phyloP scores from a whole-genome alignment of 352 stramenopile species.

The Thraustochytrium sp. region DNA sequence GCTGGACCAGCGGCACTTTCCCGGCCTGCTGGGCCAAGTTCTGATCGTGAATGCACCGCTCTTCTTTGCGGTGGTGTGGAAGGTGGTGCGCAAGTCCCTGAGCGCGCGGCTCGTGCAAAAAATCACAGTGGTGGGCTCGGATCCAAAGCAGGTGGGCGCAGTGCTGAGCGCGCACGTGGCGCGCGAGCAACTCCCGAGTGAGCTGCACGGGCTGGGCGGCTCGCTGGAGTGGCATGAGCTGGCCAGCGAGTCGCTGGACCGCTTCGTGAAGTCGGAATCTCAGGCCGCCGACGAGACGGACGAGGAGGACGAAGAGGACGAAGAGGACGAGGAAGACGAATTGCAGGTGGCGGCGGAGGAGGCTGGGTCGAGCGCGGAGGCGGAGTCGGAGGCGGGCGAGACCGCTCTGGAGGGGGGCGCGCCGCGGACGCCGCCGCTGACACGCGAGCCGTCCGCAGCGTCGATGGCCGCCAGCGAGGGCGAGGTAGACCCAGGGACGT shows the following conservation, averaged over 20 bases:
- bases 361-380: too few relatives aligned
- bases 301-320: too few relatives aligned
- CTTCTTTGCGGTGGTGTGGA: constrained; percentile 31
- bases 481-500: not conserved
- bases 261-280: not conserved
- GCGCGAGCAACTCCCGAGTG: not conserved
- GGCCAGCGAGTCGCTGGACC: not conserved
- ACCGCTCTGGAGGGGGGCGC: too few relatives aligned
- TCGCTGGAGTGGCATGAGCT: not conserved
- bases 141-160: not conserved
- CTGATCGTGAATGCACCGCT: constrained; percentile 23
- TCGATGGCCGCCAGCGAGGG: not conserved
- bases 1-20: constrained; percentile 15
- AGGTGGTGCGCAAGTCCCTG: not conserved
- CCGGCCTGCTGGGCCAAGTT: not conserved
- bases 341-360: too few relatives aligned
- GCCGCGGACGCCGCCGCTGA: not conserved
- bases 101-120: not conserved
- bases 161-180: not conserved
- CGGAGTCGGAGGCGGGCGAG: too few relatives aligned
- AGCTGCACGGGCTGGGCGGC: not conserved
- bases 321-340: too few relatives aligned
- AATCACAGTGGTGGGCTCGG: not conserved
- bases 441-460: not conserved
- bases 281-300: too few relatives aligned